A percentile compares a stretch with the other conserved stretches of the same genome.
These are phyloP conservation scores for Clavispora carvajalis DNA, from an alignment of 805 yeast species.

Conservation along the genomic window DNA sequence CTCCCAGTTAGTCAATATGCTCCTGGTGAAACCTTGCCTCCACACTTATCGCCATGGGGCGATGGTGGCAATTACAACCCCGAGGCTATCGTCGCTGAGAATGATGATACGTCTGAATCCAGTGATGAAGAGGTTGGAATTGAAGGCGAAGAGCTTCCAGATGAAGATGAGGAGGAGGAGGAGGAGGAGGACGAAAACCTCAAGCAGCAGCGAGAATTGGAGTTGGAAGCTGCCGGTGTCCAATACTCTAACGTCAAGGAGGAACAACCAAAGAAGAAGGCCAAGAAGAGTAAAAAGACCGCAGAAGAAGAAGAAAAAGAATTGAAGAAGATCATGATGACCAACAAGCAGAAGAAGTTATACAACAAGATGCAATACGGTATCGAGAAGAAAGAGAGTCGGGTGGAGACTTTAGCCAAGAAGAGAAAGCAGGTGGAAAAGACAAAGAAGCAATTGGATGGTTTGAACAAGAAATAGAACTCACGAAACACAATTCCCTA, in stretches of 20 bases:
- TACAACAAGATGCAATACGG: conserved; percentile 95
- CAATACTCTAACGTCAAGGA: conserved; percentile 55
- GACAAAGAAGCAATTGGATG: conserved; percentile 42
- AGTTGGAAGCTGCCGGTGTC: conserved; percentile 74
- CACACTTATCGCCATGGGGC: conserved; percentile 99
- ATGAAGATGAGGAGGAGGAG: conserved; percentile 35
- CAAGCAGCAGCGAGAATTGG: conserved; percentile 83
- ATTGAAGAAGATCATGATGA: conserved; percentile 94
- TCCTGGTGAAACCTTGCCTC: conserved; percentile 94
- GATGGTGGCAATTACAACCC: conserved; percentile 91
- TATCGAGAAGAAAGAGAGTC: conserved; percentile 71
- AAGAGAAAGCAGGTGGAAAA: conserved; percentile 69
- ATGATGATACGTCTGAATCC: conserved; percentile 40
- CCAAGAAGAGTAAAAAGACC: conserved; percentile 26
- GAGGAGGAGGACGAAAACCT: conserved; percentile 55
- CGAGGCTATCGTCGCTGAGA: conserved; percentile 45
- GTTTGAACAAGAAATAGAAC: conserved; percentile 15
- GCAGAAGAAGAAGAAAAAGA: conserved; percentile 66
- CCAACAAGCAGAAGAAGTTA: conserved; percentile 88
- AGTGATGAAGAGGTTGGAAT: conserved; percentile 40
- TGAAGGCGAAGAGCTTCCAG: conserved; percentile 46
- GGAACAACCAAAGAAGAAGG: conserved; percentile 12
- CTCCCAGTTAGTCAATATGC: conserved; percentile 77
- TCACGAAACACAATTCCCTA: conserved; percentile 1
- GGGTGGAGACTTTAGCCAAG: conserved; percentile 61